Conservation (phyloP, 495 filamentous ascomycete genomes). For the Aspergillus nanangensis region DNA sequence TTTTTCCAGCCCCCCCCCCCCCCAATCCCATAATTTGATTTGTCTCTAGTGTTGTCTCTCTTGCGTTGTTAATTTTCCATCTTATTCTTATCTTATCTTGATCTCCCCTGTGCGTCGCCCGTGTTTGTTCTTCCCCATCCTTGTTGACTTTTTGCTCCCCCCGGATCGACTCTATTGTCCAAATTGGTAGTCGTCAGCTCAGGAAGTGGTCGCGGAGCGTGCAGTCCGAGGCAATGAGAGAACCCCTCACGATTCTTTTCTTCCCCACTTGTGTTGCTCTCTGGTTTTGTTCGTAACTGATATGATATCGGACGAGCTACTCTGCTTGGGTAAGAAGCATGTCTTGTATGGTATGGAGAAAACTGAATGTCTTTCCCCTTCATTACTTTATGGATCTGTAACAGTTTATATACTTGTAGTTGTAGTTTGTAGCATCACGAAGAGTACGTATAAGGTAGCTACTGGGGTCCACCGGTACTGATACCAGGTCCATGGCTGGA, state of each 20-base stretch:
- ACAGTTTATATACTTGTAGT: too few species aligned
- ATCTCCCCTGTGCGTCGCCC: slow-evolving; percentile 13
- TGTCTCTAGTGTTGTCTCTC: neutral
- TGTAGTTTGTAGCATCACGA: too few species aligned
- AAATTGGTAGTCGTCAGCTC: slow-evolving; percentile 11
- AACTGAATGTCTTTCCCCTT: slow-evolving; percentile 12
- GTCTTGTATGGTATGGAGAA: slow-evolving; percentile 28
- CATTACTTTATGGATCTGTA: neutral
- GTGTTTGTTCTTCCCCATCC: slow-evolving; percentile 2
- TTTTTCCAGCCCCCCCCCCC: too few species aligned
- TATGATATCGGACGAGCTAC: slow-evolving; percentile 14
- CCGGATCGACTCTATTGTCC: neutral
- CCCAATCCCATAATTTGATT: slow-evolving; percentile 17
- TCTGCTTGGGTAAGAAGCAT: slow-evolving; percentile 14
- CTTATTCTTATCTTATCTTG: slow-evolving; percentile 10
- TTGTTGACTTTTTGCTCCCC: neutral
- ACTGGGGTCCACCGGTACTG: too few species aligned
- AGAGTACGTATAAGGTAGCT: neutral
- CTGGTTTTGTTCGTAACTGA: slow-evolving; percentile 10
- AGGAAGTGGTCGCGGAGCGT: slow-evolving; percentile 18
- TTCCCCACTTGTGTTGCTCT: neutral
- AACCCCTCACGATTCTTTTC: too few species aligned
- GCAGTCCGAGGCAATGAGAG: too few species aligned
- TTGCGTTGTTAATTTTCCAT: slow-evolving; percentile 10
- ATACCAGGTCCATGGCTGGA: too few species aligned